phyloP scores from a whole-genome alignment of 306 rosid species.

The Vachellia pachyceras region DNA sequence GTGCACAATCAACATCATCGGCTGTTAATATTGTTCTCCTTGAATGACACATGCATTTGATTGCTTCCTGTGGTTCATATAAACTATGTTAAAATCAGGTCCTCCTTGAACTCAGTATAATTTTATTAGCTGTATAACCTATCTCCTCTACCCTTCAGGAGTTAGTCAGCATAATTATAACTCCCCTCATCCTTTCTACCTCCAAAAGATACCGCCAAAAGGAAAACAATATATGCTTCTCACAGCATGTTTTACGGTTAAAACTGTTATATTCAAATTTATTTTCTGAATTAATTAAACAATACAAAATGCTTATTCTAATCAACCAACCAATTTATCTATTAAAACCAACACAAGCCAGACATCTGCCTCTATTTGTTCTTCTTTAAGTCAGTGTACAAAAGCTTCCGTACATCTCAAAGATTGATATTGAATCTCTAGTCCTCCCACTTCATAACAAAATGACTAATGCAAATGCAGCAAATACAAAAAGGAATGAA shows the following conservation, averaged over 20 bases:
- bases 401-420: background rate
- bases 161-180: background rate
- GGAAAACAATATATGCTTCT: background rate
- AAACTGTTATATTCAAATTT: background rate
- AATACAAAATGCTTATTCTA: background rate
- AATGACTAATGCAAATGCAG: background rate
- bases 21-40: constrained; percentile 70
- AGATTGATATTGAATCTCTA: background rate
- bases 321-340: background rate
- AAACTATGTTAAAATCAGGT: background rate
- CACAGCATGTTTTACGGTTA: constrained; percentile 11
- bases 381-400: background rate
- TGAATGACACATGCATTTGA: constrained; percentile 94
- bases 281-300: background rate
- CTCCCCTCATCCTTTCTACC: background rate
- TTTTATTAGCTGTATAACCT: background rate
- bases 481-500: background rate
- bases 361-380: background rate
- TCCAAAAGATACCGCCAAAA: background rate
- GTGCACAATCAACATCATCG: constrained; percentile 86
- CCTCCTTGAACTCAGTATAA: background rate
- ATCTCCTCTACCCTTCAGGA: background rate
- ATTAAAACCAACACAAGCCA: background rate
- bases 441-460: background rate
- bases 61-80: constrained; percentile 70